Conservation (phyloP, 1,284 basidiomycete species). For the Pyrrhoderma noxium region DNA sequence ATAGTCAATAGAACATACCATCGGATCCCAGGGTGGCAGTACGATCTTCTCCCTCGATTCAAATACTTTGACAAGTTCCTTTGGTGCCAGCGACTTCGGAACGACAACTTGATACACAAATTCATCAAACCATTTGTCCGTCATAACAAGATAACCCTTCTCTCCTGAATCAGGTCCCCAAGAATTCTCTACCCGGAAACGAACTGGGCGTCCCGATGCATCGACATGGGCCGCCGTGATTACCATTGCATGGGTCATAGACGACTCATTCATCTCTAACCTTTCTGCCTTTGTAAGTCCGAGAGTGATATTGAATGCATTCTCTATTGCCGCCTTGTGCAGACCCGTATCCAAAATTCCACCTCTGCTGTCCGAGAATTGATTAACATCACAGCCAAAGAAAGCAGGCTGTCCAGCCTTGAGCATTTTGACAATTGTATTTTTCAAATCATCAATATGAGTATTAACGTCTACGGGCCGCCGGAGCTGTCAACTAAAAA, state of each 20-base stretch:
- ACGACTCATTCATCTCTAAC: slow-evolving; percentile 72
- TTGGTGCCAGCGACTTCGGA: slow-evolving; percentile 71
- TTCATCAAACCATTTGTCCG: slow-evolving; percentile 87
- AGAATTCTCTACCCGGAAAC: slow-evolving; percentile 94
- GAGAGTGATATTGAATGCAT: slow-evolving; percentile 50
- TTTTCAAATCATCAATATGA: slow-evolving; percentile 73
- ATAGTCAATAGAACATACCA: slow-evolving; percentile 42
- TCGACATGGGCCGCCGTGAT: slow-evolving; percentile 91
- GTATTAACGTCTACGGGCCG: slow-evolving; percentile 76
- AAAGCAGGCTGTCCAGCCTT: slow-evolving; percentile 89
- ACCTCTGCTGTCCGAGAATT: slow-evolving; percentile 60
- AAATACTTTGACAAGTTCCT: slow-evolving; percentile 74
- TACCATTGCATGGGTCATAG: slow-evolving; percentile 94
- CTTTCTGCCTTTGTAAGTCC: slow-evolving; percentile 78
- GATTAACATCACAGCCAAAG: slow-evolving; percentile 88
- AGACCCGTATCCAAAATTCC: slow-evolving; percentile 86
- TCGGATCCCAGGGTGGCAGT: slow-evolving; percentile 85
- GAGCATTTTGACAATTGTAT: slow-evolving; percentile 75
- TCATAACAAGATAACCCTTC: slow-evolving; percentile 92
- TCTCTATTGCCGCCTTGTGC: slow-evolving; percentile 57
- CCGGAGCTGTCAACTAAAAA: not conserved
- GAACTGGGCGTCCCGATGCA: slow-evolving; percentile 62
- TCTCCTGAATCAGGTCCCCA: slow-evolving; percentile 82
- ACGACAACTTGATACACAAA: slow-evolving; percentile 88
- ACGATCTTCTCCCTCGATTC: slow-evolving; percentile 59